Base-by-base conservation (phyloP, 2,329 filamentous ascomycete genomes). In the Neonectria magnoliae region DNA sequence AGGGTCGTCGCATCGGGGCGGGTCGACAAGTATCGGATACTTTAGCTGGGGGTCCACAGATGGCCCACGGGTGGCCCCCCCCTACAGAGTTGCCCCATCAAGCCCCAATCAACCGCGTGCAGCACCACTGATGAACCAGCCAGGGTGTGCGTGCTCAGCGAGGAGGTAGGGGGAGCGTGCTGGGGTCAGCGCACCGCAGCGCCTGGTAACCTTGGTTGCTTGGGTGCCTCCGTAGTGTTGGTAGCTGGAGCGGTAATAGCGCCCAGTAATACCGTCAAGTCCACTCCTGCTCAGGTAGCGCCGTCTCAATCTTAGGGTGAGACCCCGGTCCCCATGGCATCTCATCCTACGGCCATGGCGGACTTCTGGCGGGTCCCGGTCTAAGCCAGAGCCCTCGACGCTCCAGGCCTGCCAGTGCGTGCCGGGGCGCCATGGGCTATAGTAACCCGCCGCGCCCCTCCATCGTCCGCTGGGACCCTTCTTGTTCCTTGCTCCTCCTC, bases 51-150 rank as follows among this genome's bases (percentile, higher is more conserved):
- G 62, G 51, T 41, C 62, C 62, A 60, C 48, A 38, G 61, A 41
- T 50, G 62, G 52, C 36, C 45, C 61, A 64, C 56, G 61, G 44
- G 47, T 51, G 45, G 52, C 57, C 57, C 47, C 57, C 52, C 62
- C 66, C 52, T 60, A 55, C 63, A 47, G 62, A 51, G 8, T 36
- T 47, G 61, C 57, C 62, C 68, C 72, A 70, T 72, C 69, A 70
- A 62, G 59, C 59, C 59, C 59, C 59, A 62, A 61, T 64, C 58
- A 64, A 50, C 63, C 64, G 67, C 68, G 57, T 53, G 64, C 62
- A 68, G 60, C 64, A 71, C 63, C 65, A 60, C 71, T 72, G 65
- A 73, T 71, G 71, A 70, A 71, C 68, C 66, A 70, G 67, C 71
- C 66, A 71, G 69, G 60, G 52, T 65, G 62, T 68, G 66, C 63